These are phyloP conservation scores for Tulasnella sp. DNA, from an alignment of 768 basidiomycete genomes.

Conservation along the genomic window DNA sequence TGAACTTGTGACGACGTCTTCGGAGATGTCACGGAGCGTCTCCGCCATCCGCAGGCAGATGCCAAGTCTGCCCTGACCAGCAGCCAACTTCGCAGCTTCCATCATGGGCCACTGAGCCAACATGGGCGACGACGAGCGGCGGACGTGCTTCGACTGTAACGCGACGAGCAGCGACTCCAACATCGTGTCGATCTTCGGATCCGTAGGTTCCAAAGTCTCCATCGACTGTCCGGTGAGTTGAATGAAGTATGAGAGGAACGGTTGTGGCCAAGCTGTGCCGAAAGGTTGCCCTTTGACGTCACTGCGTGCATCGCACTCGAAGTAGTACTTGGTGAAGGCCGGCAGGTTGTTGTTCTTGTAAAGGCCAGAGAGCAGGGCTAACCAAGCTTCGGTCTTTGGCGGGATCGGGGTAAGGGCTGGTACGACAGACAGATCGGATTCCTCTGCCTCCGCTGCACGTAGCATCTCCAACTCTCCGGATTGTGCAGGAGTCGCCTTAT, in stretches of 20 bases:
- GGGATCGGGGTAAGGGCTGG: neutral
- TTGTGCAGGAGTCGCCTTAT: neutral
- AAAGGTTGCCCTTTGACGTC: neutral
- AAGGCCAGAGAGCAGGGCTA: neutral
- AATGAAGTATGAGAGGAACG: slow-evolving; percentile 1
- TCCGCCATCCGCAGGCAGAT: too few species aligned
- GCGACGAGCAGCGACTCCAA: neutral
- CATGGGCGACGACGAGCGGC: too few species aligned
- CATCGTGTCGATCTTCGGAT: neutral
- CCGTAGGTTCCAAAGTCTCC: neutral
- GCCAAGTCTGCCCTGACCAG: too few species aligned
- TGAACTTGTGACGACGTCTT: too few species aligned
- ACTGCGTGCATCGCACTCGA: neutral
- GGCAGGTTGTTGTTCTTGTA: neutral
- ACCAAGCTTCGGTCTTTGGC: slow-evolving; percentile 12
- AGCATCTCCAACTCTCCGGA: neutral
- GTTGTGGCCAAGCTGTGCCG: neutral
- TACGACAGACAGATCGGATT: neutral
- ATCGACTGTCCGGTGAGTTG: neutral
- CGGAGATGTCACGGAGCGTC: too few species aligned
- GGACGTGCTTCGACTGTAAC: neutral
- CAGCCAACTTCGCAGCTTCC: too few species aligned
- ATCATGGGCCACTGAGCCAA: too few species aligned
- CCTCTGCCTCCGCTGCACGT: neutral
- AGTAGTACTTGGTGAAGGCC: neutral